Evolutionary conservation across 2,329 filamentous ascomycete species (phyloP).

Genomic region (Simplicillium aogashimaense): DNA sequence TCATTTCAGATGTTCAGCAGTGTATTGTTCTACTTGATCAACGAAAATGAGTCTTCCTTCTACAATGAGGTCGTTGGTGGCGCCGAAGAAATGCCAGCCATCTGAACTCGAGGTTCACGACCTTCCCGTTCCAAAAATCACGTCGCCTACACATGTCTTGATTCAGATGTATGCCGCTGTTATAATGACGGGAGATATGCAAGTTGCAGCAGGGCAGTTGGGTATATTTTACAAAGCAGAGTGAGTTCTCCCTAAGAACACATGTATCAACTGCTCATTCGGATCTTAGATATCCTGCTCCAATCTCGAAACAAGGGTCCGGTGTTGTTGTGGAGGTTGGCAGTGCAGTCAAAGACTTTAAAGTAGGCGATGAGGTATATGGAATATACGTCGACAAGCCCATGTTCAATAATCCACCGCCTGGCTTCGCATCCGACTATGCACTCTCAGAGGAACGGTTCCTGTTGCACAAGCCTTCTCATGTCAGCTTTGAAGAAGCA

Average conservation of each 20-base stretch:
- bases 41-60: conserved; percentile 20
- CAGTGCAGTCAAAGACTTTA: conserved; percentile 14
- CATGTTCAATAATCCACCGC: conserved; percentile 13
- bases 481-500: conserved; percentile 23
- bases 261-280: no score
- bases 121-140: conserved; percentile 33
- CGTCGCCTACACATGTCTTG: conserved; percentile 30
- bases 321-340: conserved; percentile 23
- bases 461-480: conserved; percentile 20
- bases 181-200: conserved; percentile 25
- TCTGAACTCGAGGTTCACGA: conserved; percentile 27
- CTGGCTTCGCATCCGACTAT: conserved; percentile 31
- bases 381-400: conserved; percentile 27
- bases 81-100: conserved; percentile 27
- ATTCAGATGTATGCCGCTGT: conserved; percentile 26
- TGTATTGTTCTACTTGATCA: background rate
- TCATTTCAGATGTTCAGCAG: background rate
- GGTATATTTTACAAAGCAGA: conserved; percentile 14
- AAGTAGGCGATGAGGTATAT: conserved; percentile 27
- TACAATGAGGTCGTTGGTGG: conserved; percentile 33
- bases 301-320: conserved; percentile 19
- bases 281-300: conserved; percentile 11
- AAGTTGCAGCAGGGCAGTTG: conserved; percentile 15
- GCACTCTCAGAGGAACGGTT: conserved; percentile 21
- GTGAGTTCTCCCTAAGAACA: conserved; percentile 12